Base-by-base conservation (phyloP, 805 yeast species). In the Kodamaea nitidulidarum region DNA sequence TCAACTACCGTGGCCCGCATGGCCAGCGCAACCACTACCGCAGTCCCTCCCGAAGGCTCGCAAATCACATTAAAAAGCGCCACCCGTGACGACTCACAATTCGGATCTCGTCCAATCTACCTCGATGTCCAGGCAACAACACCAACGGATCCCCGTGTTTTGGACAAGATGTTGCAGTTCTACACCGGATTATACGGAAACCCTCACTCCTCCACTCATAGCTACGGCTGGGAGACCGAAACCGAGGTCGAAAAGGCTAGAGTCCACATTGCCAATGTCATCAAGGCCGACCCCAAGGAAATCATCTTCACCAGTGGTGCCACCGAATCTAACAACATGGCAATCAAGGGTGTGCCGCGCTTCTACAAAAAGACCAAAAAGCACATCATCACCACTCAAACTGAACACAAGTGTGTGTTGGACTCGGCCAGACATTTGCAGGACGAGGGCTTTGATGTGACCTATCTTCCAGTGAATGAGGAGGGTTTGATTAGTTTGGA, bases 201-300 rank as follows among this genome's bases (percentile, higher is more conserved):
- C 61, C 99, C 99, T 15, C 99, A 93, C 65, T 88, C 96, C 4
- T 80, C 93, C 43, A 93, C 98, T 2, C 99, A 93, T 59, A 77
- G 95, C 4, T 93, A 91, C 60, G 99, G 99, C 25, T 93, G 99
- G 99, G 99, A 93, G 67, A 86, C 98, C 3, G 96, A 91, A 43
- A 77, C 76, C 47, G 96, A 83, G 43, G 93, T 93, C 12, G 98
- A 93, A 57, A 67, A 68, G 36, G 96, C 98, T 4, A 77, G 99
- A 54, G 72, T 68, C 38, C 75, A 91, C 52, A 71, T 93, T 38
- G 98, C 98, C 2, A 71, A 72, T 21, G 76, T 93, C 39, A 88
- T 93, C 52, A 78, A 80, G 21, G 98, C 98, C 24, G 96, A 93
- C 59, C 86, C 98, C 40, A 91, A 91, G 67, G 98, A 93, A 66